Evolutionary conservation across 2,329 filamentous ascomycete genomes (phyloP).

Genomic region (Phoma herbarum): DNA sequence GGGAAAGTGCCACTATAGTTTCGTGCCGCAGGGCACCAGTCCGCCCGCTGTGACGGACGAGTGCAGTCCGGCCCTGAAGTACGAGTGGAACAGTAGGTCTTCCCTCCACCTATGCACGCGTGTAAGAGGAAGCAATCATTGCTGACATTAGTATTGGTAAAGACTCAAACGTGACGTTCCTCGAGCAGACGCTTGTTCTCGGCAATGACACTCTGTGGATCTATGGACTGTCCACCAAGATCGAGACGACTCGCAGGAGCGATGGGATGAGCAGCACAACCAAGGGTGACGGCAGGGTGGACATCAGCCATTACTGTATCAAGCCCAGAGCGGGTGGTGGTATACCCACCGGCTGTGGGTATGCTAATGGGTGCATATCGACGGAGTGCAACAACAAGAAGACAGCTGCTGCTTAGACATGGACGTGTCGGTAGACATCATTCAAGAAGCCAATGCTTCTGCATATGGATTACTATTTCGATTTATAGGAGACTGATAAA

Average conservation of each 20-base stretch:
- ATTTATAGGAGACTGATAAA: too few species aligned
- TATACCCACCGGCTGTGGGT: not conserved
- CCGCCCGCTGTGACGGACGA: conserved; percentile 18
- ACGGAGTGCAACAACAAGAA: not conserved
- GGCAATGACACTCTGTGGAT: not conserved
- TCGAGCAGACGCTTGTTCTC: not conserved
- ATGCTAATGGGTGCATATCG: not conserved
- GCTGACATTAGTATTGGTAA: too few species aligned
- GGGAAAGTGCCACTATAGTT: conserved; percentile 26
- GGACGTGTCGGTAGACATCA: too few species aligned
- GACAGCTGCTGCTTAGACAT: not conserved
- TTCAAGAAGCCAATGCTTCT: too few species aligned
- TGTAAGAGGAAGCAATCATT: too few species aligned
- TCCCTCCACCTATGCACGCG: not conserved
- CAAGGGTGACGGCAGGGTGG: not conserved
- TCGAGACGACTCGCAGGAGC: not conserved
- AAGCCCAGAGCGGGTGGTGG: too few species aligned
- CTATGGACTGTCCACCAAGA: not conserved
- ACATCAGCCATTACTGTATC: not conserved
- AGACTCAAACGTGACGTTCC: not conserved
- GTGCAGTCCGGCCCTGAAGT: conserved; percentile 22
- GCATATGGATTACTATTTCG: too few species aligned
- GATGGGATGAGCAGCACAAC: not conserved
- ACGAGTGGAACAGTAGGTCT: conserved; percentile 24
- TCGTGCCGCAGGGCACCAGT: conserved; percentile 23